Conservation (phyloP, 345 rosid species). For the Physaria fendleri region DNA sequence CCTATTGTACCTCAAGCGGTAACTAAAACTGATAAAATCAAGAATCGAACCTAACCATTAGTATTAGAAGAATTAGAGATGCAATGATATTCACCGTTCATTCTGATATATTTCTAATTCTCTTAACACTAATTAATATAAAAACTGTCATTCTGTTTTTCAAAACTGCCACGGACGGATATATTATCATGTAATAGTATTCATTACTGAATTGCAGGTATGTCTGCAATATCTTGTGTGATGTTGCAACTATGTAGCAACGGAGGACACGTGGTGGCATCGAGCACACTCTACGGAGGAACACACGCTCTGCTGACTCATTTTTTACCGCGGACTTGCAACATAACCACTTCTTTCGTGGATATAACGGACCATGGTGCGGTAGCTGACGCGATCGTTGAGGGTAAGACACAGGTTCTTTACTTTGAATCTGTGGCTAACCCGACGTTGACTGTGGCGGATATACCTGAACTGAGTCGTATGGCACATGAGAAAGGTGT, state of each 20-base stretch:
- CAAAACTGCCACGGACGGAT: too few relatives aligned
- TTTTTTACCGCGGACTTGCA: constrained; percentile 73
- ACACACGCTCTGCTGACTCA: constrained; percentile 85
- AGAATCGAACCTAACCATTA: too few relatives aligned
- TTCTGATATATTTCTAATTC: too few relatives aligned
- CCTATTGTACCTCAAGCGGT: constrained; percentile 98
- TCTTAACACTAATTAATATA: too few relatives aligned
- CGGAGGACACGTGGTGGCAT: constrained; percentile 93
- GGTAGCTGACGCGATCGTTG: constrained; percentile 53
- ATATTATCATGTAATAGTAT: too few relatives aligned
- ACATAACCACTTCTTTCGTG: constrained; percentile 83
- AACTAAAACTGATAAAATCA: too few relatives aligned
- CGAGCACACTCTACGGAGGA: constrained; percentile 76
- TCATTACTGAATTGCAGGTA: too few relatives aligned
- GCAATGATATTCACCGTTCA: too few relatives aligned
- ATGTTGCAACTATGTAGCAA: constrained; percentile 86
- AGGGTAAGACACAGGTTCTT: constrained; percentile 65
- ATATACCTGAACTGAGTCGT: constrained; percentile 71
- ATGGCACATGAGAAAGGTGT: constrained; percentile 77
- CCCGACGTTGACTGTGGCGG: constrained; percentile 74
- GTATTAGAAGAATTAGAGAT: too few relatives aligned
- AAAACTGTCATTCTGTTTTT: too few relatives aligned
- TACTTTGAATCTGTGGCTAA: constrained; percentile 86
- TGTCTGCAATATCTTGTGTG: constrained; percentile 94
- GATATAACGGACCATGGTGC: constrained; percentile 49